Base-by-base conservation (phyloP, 2,329 filamentous ascomycete species). In the Leptographium wingfieldii region DNA sequence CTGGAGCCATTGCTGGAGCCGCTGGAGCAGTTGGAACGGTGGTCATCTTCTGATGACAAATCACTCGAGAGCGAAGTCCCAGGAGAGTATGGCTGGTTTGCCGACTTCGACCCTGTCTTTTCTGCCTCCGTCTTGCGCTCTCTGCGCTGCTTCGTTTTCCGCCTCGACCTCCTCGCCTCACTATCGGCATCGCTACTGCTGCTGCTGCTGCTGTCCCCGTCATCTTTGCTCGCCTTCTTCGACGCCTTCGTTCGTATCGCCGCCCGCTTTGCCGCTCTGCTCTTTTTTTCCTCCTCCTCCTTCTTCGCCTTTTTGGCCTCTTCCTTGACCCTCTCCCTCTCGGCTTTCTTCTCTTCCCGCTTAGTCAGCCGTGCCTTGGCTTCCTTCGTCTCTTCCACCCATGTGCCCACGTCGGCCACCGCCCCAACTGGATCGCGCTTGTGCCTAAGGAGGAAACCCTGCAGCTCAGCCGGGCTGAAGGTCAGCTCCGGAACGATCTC, bases 401-500 rank as follows among this genome's bases (percentile, higher is more conserved):
- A 85, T 11, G 72, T 71, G 14, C 74, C 76, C 0, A 75, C 71
- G 3, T 70, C 72, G 9, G 71, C 74, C 4, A 84, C 71, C 0
- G 78, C 82, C 0, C 68, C 73, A 43, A 75, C 71, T 0, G 81
- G 77, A 59, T 74, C 70, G 11, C 76, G 74, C 73, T 84, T 84
- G 66, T 83, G 71, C 66, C 76, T 77, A 62, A 85, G 72, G 56
- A 85, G 72, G 59, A 77, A 77, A 5, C 82, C 82, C 67, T 84
- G 82, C 5, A 85, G 74, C 69, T 85, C 81, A 6, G 82, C 82
- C 0, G 81, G 82, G 58, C 78, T 81, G 66, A 84, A 84, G 67
- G 82, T 76, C 52, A 76, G 71, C 33, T 73, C 72, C 0, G 82
- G 82, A n/a, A 84, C 73, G 67, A 72, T 73, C 10, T 70, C 66